Percentiles rank a stretch among this genome's conserved stretches.
These are phyloP conservation scores for Margaritispora aquatica DNA, from an alignment of 495 filamentous ascomycete genomes.

Conservation along the genomic window DNA sequence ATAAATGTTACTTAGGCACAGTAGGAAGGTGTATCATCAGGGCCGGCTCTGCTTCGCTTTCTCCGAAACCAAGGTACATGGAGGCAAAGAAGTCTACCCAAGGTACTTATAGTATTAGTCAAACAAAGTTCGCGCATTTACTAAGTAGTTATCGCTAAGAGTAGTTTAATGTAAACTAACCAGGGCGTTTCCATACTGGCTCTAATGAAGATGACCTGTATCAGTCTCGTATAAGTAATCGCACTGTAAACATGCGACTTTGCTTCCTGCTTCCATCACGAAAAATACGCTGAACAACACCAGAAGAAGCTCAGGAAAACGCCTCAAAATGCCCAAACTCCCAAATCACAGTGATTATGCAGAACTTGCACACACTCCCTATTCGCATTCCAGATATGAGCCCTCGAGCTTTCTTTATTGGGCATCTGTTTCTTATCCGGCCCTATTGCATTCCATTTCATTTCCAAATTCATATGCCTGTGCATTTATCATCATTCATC, in stretches of 20 bases:
- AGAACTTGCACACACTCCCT: background rate
- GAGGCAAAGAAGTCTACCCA: no score
- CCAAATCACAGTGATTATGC: background rate
- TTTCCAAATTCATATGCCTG: background rate
- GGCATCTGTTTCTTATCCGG: background rate
- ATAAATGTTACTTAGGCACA: background rate
- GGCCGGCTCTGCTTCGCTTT: no score
- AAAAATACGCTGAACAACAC: background rate
- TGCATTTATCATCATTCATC: conserved; percentile 15
- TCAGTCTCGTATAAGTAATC: background rate
- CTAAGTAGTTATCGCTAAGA: no score
- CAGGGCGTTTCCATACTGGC: no score
- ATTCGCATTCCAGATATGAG: background rate
- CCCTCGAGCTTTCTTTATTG: background rate
- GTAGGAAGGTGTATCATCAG: background rate
- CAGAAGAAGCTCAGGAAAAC: background rate
- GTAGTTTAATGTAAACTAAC: no score
- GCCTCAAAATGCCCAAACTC: background rate
- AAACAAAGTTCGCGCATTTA: no score
- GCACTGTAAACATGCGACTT: background rate
- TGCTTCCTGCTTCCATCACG: background rate
- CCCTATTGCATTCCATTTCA: background rate
- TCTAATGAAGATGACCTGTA: no score
- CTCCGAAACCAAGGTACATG: no score
- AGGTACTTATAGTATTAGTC: no score